A percentile compares a stretch with the other conserved stretches of the same genome.
These are phyloP conservation scores for Quercus mongolica DNA, from an alignment of 306 rosid genomes.

Conservation along the genomic window DNA sequence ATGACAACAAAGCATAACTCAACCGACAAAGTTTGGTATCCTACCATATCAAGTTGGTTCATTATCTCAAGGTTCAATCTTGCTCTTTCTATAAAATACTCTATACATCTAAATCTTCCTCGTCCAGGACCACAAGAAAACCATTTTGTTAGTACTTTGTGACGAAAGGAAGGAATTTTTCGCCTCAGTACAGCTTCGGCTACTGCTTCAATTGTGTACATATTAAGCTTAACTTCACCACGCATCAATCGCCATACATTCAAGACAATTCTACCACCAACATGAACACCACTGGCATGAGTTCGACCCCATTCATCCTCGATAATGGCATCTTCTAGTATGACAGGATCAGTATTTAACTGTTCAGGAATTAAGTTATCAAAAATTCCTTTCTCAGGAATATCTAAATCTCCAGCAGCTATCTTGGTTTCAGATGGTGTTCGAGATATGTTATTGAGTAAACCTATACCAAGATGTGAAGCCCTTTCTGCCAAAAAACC, in stretches of 20 bases:
- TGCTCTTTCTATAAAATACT: no score
- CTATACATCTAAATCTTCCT: no score
- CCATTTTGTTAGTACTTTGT: no score
- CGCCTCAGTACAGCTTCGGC: constrained; percentile 33
- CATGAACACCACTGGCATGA: constrained; percentile 89
- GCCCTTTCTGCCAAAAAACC: constrained; percentile 97
- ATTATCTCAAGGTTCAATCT: no score
- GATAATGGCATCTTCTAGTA: constrained; percentile 57
- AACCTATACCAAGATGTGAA: constrained; percentile 65
- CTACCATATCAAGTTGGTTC: no score
- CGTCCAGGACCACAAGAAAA: no score
- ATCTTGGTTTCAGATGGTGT: constrained; percentile 59
- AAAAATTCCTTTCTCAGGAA: constrained; percentile 37
- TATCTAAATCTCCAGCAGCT: constrained; percentile 41
- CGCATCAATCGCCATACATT: constrained; percentile 90
- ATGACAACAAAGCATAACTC: background rate
- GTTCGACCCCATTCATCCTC: constrained; percentile 99
- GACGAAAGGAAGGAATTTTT: no score
- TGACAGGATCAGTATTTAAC: constrained; percentile 41
- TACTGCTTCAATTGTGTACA: constrained; percentile 85
- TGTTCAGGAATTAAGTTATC: constrained; percentile 43
- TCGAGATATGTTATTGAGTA: constrained; percentile 76
- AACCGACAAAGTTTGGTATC: background rate
- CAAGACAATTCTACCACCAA: constrained; percentile 93
- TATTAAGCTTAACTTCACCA: constrained; percentile 81